Conservation (phyloP, 2,329 filamentous ascomycete genomes). For the Fusarium virguliforme region DNA sequence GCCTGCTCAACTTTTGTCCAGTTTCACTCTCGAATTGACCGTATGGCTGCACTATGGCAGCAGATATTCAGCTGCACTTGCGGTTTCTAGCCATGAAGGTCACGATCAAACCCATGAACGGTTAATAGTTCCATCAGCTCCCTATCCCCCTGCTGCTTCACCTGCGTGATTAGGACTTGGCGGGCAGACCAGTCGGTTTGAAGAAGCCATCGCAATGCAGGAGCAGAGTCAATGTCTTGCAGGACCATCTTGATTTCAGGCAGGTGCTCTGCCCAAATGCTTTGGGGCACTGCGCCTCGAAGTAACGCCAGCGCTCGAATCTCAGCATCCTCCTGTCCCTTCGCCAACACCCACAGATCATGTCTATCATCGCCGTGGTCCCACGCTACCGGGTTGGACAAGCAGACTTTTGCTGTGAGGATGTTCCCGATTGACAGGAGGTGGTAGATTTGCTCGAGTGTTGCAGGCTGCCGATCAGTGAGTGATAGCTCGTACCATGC, state of each 20-base stretch:
- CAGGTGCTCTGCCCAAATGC: neutral
- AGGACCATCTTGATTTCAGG: neutral
- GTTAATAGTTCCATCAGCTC: too few relatives aligned
- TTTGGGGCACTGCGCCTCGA: neutral
- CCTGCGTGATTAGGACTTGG: neutral
- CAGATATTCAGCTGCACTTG: too few relatives aligned
- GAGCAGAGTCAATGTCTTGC: neutral
- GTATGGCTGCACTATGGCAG: too few relatives aligned
- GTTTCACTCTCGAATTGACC: too few relatives aligned
- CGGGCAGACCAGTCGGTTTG: neutral
- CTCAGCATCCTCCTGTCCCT: neutral
- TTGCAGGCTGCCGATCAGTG: too few relatives aligned
- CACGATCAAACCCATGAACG: too few relatives aligned
- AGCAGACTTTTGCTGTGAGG: neutral
- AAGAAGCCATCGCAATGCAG: neutral
- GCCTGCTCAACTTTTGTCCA: too few relatives aligned
- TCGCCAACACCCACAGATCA: neutral
- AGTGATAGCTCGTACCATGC: too few relatives aligned
- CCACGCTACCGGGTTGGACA: neutral
- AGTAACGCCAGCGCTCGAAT: neutral
- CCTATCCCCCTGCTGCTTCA: neutral
- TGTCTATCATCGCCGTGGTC: neutral
- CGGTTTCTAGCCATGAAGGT: too few relatives aligned
- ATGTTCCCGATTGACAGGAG: neutral
- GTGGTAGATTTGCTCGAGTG: neutral